These are phyloP conservation scores for Mucor lusitanicus DNA, from an alignment of 371 early-diverging fungal species.

Conservation along the genomic window DNA sequence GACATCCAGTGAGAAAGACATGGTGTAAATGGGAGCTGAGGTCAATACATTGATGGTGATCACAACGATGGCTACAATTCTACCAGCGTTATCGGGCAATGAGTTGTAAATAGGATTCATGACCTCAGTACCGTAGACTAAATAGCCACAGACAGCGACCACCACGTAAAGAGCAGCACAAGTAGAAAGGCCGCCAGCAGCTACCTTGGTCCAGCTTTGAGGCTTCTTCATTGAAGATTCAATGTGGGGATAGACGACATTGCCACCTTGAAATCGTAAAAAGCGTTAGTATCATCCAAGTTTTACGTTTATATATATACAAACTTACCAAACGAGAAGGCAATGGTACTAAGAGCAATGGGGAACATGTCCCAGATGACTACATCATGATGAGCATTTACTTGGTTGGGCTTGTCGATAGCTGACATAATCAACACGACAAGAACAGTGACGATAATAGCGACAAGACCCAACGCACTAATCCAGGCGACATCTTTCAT, in stretches of 20 bases:
- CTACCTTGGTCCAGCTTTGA: conserved; percentile 69
- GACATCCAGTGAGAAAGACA: conserved; percentile 70
- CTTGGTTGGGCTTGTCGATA: conserved; percentile 26
- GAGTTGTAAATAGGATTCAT: conserved; percentile 74
- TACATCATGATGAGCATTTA: conserved; percentile 34
- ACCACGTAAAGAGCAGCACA: conserved; percentile 75
- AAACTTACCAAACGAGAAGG: conserved; percentile 37
- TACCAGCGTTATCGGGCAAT: conserved; percentile 65
- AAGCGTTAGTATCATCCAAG: too few species aligned
- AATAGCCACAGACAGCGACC: conserved; percentile 78
- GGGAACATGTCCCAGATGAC: conserved; percentile 58
- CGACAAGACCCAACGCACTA: conserved; percentile 57
- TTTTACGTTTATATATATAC: too few species aligned
- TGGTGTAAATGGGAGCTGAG: conserved; percentile 79
- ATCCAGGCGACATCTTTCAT: conserved; percentile 63
- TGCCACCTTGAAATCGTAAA: conserved; percentile 67
- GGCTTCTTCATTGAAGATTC: conserved; percentile 85
- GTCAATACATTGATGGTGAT: conserved; percentile 78
- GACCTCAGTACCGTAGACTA: conserved; percentile 73
- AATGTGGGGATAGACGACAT: conserved; percentile 82
- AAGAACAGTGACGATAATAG: conserved; percentile 46
- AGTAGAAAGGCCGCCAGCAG: conserved; percentile 66
- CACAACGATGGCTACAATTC: conserved; percentile 67
- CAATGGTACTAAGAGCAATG: conserved; percentile 62
- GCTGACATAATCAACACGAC: conserved; percentile 47